These are phyloP conservation scores for Striga hermonthica DNA, from an alignment of 305 asterid species.

Conservation along the genomic window DNA sequence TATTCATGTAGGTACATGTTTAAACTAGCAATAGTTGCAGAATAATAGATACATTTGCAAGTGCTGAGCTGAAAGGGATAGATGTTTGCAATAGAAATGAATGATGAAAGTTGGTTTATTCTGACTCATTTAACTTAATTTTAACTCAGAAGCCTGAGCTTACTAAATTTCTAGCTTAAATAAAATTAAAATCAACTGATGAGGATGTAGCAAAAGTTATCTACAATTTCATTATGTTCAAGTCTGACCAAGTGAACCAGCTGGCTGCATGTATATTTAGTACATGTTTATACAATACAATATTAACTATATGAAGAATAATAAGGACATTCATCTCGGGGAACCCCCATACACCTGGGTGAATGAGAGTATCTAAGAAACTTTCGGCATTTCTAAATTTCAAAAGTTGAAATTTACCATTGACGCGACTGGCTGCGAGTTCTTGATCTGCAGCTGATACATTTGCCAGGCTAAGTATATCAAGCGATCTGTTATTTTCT, in stretches of 20 bases:
- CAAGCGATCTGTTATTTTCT: slow-evolving; percentile 66
- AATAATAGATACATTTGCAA: background rate
- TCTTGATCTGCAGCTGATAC: slow-evolving; percentile 48
- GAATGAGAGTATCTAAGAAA: slow-evolving; percentile 29
- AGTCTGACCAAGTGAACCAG: background rate
- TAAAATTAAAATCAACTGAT: slow-evolving; percentile 2
- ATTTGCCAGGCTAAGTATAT: slow-evolving; percentile 75
- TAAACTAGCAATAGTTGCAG: slow-evolving; percentile 17
- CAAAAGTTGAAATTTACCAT: slow-evolving; percentile 43
- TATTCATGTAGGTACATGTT: slow-evolving; percentile 14
- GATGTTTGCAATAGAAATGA: slow-evolving; percentile 12
- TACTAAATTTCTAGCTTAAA: slow-evolving; percentile 17
- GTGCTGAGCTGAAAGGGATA: background rate
- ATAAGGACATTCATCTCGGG: slow-evolving; percentile 15
- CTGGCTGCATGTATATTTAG: background rate
- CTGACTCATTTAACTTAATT: background rate
- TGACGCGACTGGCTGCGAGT: slow-evolving; percentile 36
- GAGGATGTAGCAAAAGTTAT: background rate
- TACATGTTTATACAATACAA: slow-evolving; percentile 4
- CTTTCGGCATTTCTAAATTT: slow-evolving; percentile 20
- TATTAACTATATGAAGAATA: background rate
- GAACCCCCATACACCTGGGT: slow-evolving; percentile 15
- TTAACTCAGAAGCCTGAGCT: slow-evolving; percentile 22
- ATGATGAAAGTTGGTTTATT: slow-evolving; percentile 1
- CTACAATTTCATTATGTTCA: slow-evolving; percentile 9